Evolutionary conservation across 2,329 filamentous ascomycete genomes (phyloP).

Genomic region (Helminthosporium solani): DNA sequence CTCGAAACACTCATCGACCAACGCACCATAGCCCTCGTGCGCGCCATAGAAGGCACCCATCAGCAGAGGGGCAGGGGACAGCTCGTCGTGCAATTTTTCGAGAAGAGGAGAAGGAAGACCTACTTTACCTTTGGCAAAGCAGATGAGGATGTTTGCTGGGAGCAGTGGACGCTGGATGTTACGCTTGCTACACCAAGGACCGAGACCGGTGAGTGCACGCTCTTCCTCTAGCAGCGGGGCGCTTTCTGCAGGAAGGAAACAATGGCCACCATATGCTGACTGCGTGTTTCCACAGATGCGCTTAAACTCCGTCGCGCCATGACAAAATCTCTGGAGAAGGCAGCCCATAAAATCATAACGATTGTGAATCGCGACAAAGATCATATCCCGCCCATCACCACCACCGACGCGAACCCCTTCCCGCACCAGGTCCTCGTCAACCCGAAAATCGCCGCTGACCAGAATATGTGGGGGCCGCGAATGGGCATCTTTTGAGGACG

Average conservation of each 20-base stretch:
- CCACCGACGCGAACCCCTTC: slow-evolving; percentile 87
- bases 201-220: slow-evolving; percentile 69
- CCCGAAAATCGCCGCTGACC: slow-evolving; percentile 63
- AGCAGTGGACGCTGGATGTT: slow-evolving; percentile 90
- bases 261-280: not conserved
- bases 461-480: slow-evolving; percentile 68
- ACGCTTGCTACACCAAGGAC: slow-evolving; percentile 88
- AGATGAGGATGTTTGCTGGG: slow-evolving; percentile 96
- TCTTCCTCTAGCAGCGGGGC: not conserved
- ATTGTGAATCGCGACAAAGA: slow-evolving; percentile 88
- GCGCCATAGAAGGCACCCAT: slow-evolving; percentile 66
- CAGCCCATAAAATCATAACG: slow-evolving; percentile 84
- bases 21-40: slow-evolving; percentile 74
- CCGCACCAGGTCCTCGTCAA: slow-evolving; percentile 92
- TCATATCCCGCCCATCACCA: slow-evolving; percentile 95
- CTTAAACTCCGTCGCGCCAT: slow-evolving; percentile 87
- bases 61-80: slow-evolving; percentile 67
- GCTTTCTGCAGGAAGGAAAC: not conserved
- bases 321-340: slow-evolving; percentile 83
- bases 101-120: slow-evolving; percentile 81
- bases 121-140: slow-evolving; percentile 68
- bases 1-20: slow-evolving; percentile 93
- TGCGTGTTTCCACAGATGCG: slow-evolving; percentile 61
- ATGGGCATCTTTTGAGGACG: slow-evolving; percentile 57
- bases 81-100: slow-evolving; percentile 88